phyloP scores from a whole-genome alignment of 352 stramenopile genomes.

The Globisporangium rhizosaccharum region DNA sequence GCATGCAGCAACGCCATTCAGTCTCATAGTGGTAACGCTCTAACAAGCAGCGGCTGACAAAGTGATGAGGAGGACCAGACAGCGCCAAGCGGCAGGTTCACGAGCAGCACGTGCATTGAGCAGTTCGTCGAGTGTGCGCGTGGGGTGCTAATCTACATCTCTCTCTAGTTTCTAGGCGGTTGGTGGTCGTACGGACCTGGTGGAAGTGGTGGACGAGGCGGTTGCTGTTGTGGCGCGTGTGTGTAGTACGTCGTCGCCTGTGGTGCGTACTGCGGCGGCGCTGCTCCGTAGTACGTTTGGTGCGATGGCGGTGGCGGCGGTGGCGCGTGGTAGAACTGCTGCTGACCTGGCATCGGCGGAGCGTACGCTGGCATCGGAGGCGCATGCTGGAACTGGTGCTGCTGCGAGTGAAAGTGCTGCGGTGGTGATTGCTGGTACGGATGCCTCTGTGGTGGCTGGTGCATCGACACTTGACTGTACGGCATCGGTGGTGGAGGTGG shows the following conservation, averaged over 20 bases:
- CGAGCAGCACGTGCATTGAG: too few species aligned
- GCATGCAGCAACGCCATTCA: too few species aligned
- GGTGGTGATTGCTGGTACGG: constrained; percentile 19
- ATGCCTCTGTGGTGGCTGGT: constrained; percentile 15
- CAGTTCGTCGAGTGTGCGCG: background rate
- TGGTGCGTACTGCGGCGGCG: constrained; percentile 11
- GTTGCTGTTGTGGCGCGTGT: constrained; percentile 21
- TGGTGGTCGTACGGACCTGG: constrained; percentile 27
- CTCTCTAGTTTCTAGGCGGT: constrained; percentile 12
- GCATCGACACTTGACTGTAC: constrained; percentile 24
- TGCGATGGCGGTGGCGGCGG: background rate
- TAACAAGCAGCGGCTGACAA: too few species aligned
- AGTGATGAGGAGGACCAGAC: too few species aligned
- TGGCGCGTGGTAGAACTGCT: constrained; percentile 8
- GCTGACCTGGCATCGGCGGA: constrained; percentile 9
- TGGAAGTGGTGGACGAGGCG: constrained; percentile 23
- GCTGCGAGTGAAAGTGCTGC: constrained; percentile 14
- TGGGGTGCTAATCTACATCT: constrained; percentile 14
- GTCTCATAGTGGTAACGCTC: too few species aligned
- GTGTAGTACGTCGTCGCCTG: constrained; percentile 4
- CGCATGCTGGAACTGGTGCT: constrained; percentile 9
- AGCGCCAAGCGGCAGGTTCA: too few species aligned
- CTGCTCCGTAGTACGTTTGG: constrained; percentile 20
- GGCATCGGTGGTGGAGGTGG: constrained; percentile 17
- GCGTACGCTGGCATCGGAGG: constrained; percentile 9